A percentile compares a stretch with the other conserved stretches of the same genome.
phyloP scores from a whole-genome alignment of 352 stramenopile species.

The Aphanomyces invadans region DNA sequence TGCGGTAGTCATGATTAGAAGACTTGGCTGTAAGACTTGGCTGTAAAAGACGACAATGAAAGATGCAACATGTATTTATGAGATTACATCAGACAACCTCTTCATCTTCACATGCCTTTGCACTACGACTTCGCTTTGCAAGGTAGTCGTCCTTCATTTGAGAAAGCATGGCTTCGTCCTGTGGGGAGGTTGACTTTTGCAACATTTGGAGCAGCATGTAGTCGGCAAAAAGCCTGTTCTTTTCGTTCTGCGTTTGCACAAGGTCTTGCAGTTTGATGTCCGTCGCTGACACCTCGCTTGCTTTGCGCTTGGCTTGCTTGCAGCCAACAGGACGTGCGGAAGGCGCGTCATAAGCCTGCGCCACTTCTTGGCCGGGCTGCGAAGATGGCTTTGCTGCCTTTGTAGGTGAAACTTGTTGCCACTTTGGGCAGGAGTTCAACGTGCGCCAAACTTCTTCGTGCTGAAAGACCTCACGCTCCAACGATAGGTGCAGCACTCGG shows the following conservation, averaged over 20 bases:
- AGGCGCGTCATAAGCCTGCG: background rate
- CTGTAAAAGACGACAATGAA: too few relatives aligned
- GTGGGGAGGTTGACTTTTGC: background rate
- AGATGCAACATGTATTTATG: too few relatives aligned
- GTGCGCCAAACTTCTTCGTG: background rate
- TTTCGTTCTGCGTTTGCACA: background rate
- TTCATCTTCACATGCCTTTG: too few relatives aligned
- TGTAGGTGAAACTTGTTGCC: background rate
- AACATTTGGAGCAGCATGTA: constrained; percentile 9
- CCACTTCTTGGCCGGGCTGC: too few relatives aligned
- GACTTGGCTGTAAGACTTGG: too few relatives aligned
- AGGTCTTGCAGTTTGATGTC: background rate
- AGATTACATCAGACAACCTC: too few relatives aligned
- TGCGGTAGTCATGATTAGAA: too few relatives aligned
- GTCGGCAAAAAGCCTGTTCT: constrained; percentile 2
- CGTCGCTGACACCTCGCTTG: background rate
- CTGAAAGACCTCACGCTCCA: background rate
- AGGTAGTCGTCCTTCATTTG: constrained; percentile 17
- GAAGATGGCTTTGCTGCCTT: too few relatives aligned
- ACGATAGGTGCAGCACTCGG: background rate
- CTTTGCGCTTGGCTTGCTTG: constrained; percentile 5
- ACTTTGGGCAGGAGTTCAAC: background rate
- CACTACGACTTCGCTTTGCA: background rate
- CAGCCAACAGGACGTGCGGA: background rate
- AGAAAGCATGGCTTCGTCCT: background rate